A percentile compares a stretch with the other conserved stretches of the same genome.
phyloP scores from a whole-genome alignment of 2,329 filamentous ascomycete species.

The Sarocladium strictum region DNA sequence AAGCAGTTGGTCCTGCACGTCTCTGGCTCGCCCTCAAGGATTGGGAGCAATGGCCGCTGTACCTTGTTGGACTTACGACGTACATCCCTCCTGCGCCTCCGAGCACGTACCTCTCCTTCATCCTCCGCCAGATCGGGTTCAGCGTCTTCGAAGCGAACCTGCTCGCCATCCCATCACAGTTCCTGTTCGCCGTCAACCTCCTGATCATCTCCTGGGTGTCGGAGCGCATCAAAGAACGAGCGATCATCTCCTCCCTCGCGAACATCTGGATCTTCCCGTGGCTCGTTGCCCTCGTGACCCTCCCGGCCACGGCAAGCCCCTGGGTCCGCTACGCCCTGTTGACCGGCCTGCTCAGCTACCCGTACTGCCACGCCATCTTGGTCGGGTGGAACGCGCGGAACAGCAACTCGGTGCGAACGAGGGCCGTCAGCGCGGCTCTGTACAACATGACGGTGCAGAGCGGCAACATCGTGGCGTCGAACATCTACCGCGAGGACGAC shows the following conservation, averaged over 20 bases:
- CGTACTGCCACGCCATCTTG: conserved; percentile 33
- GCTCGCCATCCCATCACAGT: conserved; percentile 37
- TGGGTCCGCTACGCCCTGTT: conserved; percentile 28
- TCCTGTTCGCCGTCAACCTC: conserved; percentile 39
- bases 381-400: conserved; percentile 56
- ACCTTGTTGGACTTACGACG: conserved; percentile 43
- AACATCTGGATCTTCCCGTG: conserved; percentile 47
- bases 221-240: conserved; percentile 36
- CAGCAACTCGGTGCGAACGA: conserved; percentile 54
- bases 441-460: conserved; percentile 53
- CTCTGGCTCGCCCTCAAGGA: conserved; percentile 50
- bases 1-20: conserved; percentile 3
- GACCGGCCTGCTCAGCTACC: conserved; percentile 31
- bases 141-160: conserved; percentile 40
- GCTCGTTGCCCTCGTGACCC: conserved; percentile 35
- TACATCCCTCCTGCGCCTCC: conserved; percentile 38
- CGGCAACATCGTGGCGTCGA: conserved; percentile 35
- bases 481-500: conserved; percentile 41
- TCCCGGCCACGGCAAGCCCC: conserved; percentile 21
- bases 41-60: conserved; percentile 56
- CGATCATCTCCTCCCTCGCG: conserved; percentile 36
- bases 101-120: conserved; percentile 38
- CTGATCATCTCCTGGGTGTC: conserved; percentile 40
- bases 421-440: conserved; percentile 53
- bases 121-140: conserved; percentile 36